phyloP scores from a whole-genome alignment of 768 basidiomycete species.

The Russula vinacea region DNA sequence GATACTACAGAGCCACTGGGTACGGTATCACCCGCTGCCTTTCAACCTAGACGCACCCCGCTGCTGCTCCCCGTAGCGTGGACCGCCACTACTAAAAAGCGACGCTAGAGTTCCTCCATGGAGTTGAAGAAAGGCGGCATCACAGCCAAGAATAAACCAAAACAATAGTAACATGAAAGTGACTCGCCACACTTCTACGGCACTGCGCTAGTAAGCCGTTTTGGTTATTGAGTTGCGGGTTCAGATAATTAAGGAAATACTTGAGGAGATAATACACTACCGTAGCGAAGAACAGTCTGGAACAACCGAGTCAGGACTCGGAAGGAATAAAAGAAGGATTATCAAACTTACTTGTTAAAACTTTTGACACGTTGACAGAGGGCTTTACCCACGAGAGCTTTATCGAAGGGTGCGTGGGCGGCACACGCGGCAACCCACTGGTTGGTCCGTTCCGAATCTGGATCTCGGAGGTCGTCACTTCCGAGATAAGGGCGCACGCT shows the following conservation, averaged over 20 bases:
- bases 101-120: neutral
- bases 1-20: too few relatives aligned
- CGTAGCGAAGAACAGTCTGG: neutral
- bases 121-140: neutral
- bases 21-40: neutral
- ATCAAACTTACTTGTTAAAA: neutral
- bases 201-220: too few relatives aligned
- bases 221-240: neutral
- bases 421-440: neutral
- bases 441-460: neutral
- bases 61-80: too few relatives aligned
- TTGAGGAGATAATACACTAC: neutral
- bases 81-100: too few relatives aligned
- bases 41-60: neutral
- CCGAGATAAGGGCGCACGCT: neutral
- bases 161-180: neutral
- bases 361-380: neutral
- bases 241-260: too few relatives aligned
- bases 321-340: neutral
- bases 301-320: neutral
- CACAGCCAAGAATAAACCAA: neutral
- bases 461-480: slow-evolving; percentile 1
- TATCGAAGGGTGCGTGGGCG: neutral
- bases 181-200: neutral
- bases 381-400: neutral